Conservation (phyloP, 495 filamentous ascomycete species). For the Xylaria cubensis region DNA sequence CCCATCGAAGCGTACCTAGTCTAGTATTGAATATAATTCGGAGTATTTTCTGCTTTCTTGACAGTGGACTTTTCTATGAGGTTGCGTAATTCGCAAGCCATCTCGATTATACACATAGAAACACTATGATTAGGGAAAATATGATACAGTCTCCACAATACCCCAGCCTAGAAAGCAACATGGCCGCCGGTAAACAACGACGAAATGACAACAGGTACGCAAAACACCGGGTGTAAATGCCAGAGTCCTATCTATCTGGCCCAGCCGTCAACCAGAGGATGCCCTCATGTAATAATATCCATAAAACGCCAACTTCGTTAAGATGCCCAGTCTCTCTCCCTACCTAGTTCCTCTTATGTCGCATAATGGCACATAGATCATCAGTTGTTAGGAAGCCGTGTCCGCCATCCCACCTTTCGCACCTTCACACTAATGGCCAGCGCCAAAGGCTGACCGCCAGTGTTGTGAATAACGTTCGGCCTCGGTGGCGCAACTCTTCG, state of each 20-base stretch:
- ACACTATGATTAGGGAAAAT: not conserved
- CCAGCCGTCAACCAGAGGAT: conserved; percentile 19
- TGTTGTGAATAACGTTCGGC: conserved; percentile 52
- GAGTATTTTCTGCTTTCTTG: not conserved
- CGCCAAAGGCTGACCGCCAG: conserved; percentile 52
- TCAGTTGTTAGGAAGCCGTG: conserved; percentile 33
- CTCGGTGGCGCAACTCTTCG: conserved; percentile 73
- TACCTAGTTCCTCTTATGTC: not conserved
- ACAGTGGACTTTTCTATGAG: not conserved
- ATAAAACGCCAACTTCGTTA: conserved; percentile 28
- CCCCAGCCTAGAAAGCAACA: conserved; percentile 12
- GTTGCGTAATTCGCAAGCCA: not conserved
- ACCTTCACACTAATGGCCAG: not conserved
- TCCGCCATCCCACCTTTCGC: conserved; percentile 10
- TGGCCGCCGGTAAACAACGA: conserved; percentile 18
- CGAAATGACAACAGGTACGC: conserved; percentile 14
- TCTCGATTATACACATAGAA: not conserved
- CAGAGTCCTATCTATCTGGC: conserved; percentile 31
- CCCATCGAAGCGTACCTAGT: not conserved
- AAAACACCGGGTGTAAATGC: conserved; percentile 45
- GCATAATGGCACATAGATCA: conserved; percentile 31
- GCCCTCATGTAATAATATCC: conserved; percentile 22
- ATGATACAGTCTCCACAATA: not conserved
- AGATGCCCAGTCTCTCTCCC: conserved; percentile 10
- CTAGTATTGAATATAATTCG: not conserved